A percentile compares a stretch with the other conserved stretches of the same genome.
These are phyloP conservation scores for Exsudoporus frostii DNA, from an alignment of 768 basidiomycete species.

Conservation along the genomic window DNA sequence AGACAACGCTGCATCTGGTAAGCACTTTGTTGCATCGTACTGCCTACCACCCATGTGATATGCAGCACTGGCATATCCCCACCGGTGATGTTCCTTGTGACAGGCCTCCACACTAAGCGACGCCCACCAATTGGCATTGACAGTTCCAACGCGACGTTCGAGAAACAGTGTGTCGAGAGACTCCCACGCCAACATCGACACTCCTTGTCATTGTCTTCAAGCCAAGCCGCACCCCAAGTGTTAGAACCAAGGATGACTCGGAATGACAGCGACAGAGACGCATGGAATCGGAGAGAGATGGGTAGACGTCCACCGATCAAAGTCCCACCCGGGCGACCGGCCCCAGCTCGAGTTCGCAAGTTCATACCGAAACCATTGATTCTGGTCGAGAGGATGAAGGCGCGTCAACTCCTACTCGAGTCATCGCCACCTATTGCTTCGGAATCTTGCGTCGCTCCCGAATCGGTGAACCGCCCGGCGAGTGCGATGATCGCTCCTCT, in stretches of 20 bases:
- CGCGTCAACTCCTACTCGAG: conserved; percentile 5
- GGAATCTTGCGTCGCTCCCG: not conserved
- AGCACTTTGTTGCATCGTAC: conserved; percentile 1
- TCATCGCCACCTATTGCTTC: not conserved
- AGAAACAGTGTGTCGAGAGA: not conserved
- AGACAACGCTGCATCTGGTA: conserved; percentile 2
- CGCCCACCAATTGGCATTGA: not conserved
- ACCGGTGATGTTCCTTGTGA: conserved; percentile 22
- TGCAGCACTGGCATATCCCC: conserved; percentile 6
- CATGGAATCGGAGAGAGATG: not conserved
- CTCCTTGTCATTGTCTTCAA: not conserved
- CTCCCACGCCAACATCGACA: not conserved
- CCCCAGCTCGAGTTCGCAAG: conserved; percentile 7
- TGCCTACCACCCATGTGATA: conserved; percentile 14
- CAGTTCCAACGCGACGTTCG: not conserved
- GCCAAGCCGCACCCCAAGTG: not conserved
- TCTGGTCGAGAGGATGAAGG: conserved; percentile 25
- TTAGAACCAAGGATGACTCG: conserved; percentile 2
- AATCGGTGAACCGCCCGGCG: not conserved
- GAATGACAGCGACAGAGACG: not conserved
- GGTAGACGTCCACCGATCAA: not conserved
- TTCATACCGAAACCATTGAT: conserved; percentile 26
- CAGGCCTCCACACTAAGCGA: conserved; percentile 24
- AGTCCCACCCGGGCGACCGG: not conserved
- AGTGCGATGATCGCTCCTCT: not conserved